These are phyloP conservation scores for Phaeosphaeriaceae sp. DNA, from an alignment of 2,329 filamentous ascomycete species.

Conservation along the genomic window DNA sequence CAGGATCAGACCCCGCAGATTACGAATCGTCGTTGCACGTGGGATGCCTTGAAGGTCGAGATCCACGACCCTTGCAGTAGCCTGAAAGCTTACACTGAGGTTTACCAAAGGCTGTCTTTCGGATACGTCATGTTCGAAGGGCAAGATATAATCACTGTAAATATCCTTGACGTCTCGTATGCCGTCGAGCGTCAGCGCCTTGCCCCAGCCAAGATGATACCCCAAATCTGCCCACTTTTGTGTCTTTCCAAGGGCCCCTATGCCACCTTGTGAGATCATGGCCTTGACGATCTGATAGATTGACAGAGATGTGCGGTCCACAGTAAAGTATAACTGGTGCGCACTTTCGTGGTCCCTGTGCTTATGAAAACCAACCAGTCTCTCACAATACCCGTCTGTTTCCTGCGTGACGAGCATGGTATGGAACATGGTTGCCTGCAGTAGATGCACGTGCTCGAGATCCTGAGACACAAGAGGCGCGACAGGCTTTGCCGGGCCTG, in stretches of 20 bases:
- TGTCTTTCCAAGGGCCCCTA: background rate
- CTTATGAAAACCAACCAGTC: background rate
- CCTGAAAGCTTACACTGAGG: background rate
- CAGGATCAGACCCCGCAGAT: background rate
- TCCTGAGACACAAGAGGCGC: background rate
- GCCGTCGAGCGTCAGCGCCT: background rate
- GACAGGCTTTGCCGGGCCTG: background rate
- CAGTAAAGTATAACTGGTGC: background rate
- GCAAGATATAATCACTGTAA: background rate
- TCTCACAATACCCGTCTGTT: background rate
- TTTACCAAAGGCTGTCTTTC: background rate
- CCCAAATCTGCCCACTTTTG: background rate
- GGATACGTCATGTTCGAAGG: background rate
- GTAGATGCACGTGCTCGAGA: background rate
- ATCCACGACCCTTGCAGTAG: background rate
- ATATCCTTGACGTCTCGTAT: background rate
- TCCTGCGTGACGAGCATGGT: background rate
- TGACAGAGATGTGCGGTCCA: background rate
- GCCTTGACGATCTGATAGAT: background rate
- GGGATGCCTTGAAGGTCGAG: background rate
- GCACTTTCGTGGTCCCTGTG: background rate
- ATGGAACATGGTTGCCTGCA: background rate
- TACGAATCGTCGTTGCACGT: background rate
- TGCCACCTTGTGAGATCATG: background rate
- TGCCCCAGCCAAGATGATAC: background rate